Evolutionary conservation across 164 flowering plant species (phyloP), one percentile per base, ranked within the genome.

Genomic region (Euptelea pleiosperma): DNA sequence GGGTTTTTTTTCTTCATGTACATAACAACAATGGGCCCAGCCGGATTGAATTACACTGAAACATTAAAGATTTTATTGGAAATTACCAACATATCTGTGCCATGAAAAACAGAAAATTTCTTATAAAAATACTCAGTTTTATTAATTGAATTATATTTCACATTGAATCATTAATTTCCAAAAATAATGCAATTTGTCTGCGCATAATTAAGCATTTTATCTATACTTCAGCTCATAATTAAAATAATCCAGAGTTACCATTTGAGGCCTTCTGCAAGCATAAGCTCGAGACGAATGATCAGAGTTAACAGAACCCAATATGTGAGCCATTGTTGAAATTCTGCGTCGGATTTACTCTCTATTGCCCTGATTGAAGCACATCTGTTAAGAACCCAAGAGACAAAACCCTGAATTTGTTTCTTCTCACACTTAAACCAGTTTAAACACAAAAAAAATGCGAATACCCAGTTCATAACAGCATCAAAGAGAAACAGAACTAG

Each of bases 301-400:
- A 65, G 11, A 26, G 65, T 19, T 59, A 58, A 75, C 40, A 68
- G 28, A 45, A 68, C 73, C 78, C 78, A 75, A 29, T 50, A 71
- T 14, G 62, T 4, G 18, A 75, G 73, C 33, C 78, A 75, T 55
- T 62, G 65, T 30, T 61, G 56, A 35, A 36, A 47, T 4, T 18
- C 11, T 14, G 24, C n/a, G 25, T 35, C 14, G 47, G 57, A 36
- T 16, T 48, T 42, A 34, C 73, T 64, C 64, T 70, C 54, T 9
- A 71, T 59, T 0, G 60, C 72, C 37, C 60, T 52, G 35, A 68
- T 41, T 8, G 78, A 67, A 43, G 55, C 66, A 34, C 48, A 71
- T 56, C 75, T 71, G 36, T 52, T 14, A 16, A 45, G 11, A 28
- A 29, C 53, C 22, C 53, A 51, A 18, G 11, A 26, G 6, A 24